Conservation (phyloP, 2,329 filamentous ascomycete species). For the Gnomoniopsis sp. region DNA sequence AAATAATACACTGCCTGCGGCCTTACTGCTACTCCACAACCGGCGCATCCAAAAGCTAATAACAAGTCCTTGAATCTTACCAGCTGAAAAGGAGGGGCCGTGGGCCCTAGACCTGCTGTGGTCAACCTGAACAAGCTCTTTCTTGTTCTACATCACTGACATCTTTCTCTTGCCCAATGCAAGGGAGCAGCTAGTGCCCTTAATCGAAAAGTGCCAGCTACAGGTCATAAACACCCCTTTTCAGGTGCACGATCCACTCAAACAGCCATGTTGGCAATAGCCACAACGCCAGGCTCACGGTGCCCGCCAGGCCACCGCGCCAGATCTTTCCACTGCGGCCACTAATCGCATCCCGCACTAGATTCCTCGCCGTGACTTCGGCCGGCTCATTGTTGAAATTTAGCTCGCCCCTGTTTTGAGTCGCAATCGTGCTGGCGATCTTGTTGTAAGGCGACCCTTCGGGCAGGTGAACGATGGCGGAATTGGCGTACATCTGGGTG, state of each 20-base stretch:
- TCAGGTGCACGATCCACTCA: neutral
- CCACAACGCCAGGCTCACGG: neutral
- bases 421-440: neutral
- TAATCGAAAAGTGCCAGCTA: neutral
- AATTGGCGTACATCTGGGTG: constrained; percentile 2
- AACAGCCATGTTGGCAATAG: constrained; percentile 1
- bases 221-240: neutral
- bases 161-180: no score
- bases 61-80: no score
- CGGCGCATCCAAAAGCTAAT: no score
- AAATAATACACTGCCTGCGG: no score
- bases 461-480: neutral
- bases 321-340: neutral
- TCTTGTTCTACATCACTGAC: no score
- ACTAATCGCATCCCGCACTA: neutral
- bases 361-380: neutral
- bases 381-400: no score
- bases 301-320: constrained; percentile 1
- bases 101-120: no score
- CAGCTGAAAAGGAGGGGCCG: no score
- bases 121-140: no score
- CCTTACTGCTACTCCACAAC: no score
- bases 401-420: no score
- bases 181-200: neutral
- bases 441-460: constrained; percentile 1